Conservation (phyloP, 805 yeast genomes). For the Hanseniaspora guilliermondii region DNA sequence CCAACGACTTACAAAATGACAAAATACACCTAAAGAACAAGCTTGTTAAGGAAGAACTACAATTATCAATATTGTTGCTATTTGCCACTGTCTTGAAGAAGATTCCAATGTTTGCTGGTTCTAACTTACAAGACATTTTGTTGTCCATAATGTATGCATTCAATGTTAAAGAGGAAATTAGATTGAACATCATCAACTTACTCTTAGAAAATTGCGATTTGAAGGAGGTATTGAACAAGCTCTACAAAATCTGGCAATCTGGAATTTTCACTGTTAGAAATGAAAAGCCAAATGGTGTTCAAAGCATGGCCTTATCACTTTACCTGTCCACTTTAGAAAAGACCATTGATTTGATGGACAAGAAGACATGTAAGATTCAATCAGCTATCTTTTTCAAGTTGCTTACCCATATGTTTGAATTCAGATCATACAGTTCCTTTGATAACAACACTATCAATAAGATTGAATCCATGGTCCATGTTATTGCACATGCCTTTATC, state of each 20-base stretch:
- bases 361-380: slow-evolving; percentile 61
- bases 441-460: slow-evolving; percentile 66
- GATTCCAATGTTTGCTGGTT: slow-evolving; percentile 72
- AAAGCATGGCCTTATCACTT: slow-evolving; percentile 48
- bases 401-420: slow-evolving; percentile 59
- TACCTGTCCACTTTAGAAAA: slow-evolving; percentile 55
- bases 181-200: slow-evolving; percentile 49
- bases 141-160: slow-evolving; percentile 44
- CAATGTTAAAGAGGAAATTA: slow-evolving; percentile 45
- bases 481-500: slow-evolving; percentile 62
- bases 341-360: slow-evolving; percentile 54
- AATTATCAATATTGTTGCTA: slow-evolving; percentile 58
- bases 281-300: slow-evolving; percentile 23
- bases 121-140: slow-evolving; percentile 54
- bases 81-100: slow-evolving; percentile 65
- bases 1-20: slow-evolving; percentile 24
- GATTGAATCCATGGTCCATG: slow-evolving; percentile 64
- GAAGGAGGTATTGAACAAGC: slow-evolving; percentile 46
- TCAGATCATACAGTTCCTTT: slow-evolving; percentile 43
- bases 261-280: slow-evolving; percentile 19
- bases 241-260: slow-evolving; percentile 51
- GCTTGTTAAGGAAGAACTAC: slow-evolving; percentile 28
- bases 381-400: slow-evolving; percentile 57
- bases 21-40: slow-evolving; percentile 4
- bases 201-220: slow-evolving; percentile 57